Base-by-base conservation (phyloP, 1,284 basidiomycete genomes). In the Irpex sp. region DNA sequence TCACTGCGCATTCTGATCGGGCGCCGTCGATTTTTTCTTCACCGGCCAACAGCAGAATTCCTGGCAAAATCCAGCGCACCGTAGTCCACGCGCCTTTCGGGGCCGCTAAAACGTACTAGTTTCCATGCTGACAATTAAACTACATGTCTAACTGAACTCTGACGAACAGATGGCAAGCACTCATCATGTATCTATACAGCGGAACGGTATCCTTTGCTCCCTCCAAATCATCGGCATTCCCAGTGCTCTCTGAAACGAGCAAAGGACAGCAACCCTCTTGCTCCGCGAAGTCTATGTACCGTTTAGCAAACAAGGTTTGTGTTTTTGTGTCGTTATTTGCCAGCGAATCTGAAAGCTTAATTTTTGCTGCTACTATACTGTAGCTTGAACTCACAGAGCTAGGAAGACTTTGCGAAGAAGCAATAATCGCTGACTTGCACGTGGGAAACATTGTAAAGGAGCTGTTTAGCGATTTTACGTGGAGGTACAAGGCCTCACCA, bases 391-490 rank as follows among this genome's bases (percentile, higher is more conserved):
- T 66, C 17, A 19, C 36, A 15, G 36, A 59, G 37, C 56, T 65
- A 19, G 59, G 52, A 19, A 37, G 56, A 11, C 31, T 47, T 36
- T 59, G 60, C 6, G 59, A 60, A 47, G 58, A 37, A 5, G 64
- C 62, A 1, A 55, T 65, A 9, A n/a, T 55, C 21, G 19, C 38
- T 4, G 44, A 40, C 19, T 58, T 67, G 17, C 54, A 59, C 15
- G 51, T 59, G 26, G 57, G 61, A 7, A 67, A 67, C 61, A 62
- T 67, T 59, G 66, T 67, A 8, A 56, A 62, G 15, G 66, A 67
- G 60, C 62, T 67, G 19, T 67, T 67, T 58, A 64, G 64, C 9
- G 64, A 65, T 37, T 67, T 67, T 38, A 64, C 66, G 8, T 65
- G 64, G 64, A 49, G 62, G 66, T 66, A 44, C 19, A 64, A 60